Evolutionary conservation across 345 rosid species (phyloP), one percentile per base, ranked within the genome.

Genomic region (Syzygium grande): DNA sequence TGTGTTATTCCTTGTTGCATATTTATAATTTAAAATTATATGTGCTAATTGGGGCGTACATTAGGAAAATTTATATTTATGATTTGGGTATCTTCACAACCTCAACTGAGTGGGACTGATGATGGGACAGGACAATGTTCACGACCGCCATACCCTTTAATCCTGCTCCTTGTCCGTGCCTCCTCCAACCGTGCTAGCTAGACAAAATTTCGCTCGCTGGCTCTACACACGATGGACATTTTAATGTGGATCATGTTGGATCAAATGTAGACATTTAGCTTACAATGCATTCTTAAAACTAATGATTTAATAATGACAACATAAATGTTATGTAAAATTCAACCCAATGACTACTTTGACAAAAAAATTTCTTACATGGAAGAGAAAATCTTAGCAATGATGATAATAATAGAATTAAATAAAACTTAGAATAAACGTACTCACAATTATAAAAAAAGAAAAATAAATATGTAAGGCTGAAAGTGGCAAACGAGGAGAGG

Each of bases 41-140:
- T 1, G 19, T 0, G 7, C 13, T 68, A 23, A 9, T 68, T 68
- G 7, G 3, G 0, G 0, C 21, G 0, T 68, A 16, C 25, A 1
- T 9, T 9, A 34, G 6, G 10, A 30, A 38, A 68, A 68, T 68
- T 34, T 15, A 65, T 0, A 15, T 29, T 65, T 65, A 2, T 0
- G 30, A 65, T 30, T 29, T 15, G 34, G 78, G 3, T 29, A 5
- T 29, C 5, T 29, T 65, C 22, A 0, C 41, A 0, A 65, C 21
- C 41, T 29, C 22, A 9, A 17, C 19, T 68, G 25, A 34, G 4
- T 9, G 19, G 6, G 79, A 34, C 2, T 17, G 80, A 68, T 19
- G 5, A 34, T 34, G 9, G 2, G 23, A 22, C 0, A 5, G 6
- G 46, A 34, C 46, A 17, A 68, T 68, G 38, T 19, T 34, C 80